Base-by-base conservation (phyloP, 352 stramenopile genomes). In the Phytophthora litchii region DNA sequence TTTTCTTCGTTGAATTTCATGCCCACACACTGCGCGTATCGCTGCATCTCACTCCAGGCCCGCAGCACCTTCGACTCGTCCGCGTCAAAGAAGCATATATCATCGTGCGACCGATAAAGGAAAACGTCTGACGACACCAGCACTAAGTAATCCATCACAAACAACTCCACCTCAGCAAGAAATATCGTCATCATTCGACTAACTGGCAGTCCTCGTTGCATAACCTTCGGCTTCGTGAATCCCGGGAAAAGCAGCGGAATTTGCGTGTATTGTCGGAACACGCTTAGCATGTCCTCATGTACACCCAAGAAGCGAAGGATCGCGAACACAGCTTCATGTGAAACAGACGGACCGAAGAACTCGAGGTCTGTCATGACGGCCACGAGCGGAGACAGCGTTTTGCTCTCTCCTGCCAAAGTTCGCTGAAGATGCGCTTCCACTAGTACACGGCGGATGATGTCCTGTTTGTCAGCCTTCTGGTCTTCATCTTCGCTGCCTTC, bases 81-180 rank as follows among this genome's bases (percentile, higher is more conserved):
- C 0, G 52, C 23, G 16, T 71, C 60, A 32, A 79, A 85, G 51
- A 80, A 72, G 52, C 61, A 77, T 53, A 85, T 85, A 40, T 80
- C 72, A 46, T 85, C 75, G 50, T 82, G 75, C 13, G 55, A 71
- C 6, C 75, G 75, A 27, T 72, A 85, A 27, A 85, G 21, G 44
- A 74, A 70, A 13, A 80, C 57, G 6, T 45, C 67, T 20, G 64
- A 59, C 5, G 55, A 50, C 10, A 54, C 62, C 12, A 78, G 57
- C 20, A 83, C 76, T 1, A 67, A 43, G 32, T 76, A 77, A 67
- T 85, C 76, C 64, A 85, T 73, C 16, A 64, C 50, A 37, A 85
- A 85, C 29, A 85, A 45, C 54, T 81, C 19, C 17, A 75, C 35
- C 53, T 85, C 75, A 3, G 66, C 60, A 20, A 78, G 63, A 19